Conservation (phyloP, 179 eudicot genomes). For the Camellia oleifera region DNA sequence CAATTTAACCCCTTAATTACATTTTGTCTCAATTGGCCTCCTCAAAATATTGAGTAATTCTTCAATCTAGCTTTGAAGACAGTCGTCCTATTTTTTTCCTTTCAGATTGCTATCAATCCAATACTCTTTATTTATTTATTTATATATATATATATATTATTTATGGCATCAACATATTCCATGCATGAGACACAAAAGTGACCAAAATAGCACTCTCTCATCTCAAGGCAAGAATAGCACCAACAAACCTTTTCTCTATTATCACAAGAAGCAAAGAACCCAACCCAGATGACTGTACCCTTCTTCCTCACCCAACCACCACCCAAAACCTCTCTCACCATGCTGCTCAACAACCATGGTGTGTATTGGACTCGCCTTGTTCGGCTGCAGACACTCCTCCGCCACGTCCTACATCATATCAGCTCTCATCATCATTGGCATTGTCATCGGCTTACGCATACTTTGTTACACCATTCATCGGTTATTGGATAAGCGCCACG, state of each 20-base stretch:
- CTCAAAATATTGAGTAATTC: too few species aligned
- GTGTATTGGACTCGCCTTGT: conserved; percentile 17
- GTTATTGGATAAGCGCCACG: not conserved
- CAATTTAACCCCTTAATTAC: too few species aligned
- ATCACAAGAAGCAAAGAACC: too few species aligned
- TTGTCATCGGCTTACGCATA: conserved; percentile 1
- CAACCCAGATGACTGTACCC: not conserved
- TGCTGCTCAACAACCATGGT: conserved; percentile 17
- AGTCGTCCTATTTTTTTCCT: too few species aligned
- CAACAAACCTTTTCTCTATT: too few species aligned
- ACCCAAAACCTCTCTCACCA: not conserved
- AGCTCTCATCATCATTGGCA: conserved; percentile 8
- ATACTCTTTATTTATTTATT: too few species aligned
- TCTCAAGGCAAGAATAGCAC: not conserved
- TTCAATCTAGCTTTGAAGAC: too few species aligned
- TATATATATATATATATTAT: too few species aligned
- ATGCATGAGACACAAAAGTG: not conserved
- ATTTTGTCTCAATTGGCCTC: too few species aligned
- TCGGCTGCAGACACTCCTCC: conserved; percentile 21
- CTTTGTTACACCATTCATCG: conserved; percentile 7
- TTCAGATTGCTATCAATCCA: too few species aligned
- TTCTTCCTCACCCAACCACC: not conserved
- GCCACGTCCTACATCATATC: conserved; percentile 12
- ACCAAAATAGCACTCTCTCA: not conserved
- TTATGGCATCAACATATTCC: not conserved